phyloP scores from a whole-genome alignment of 257 asterid genomes.

The Fraxinus quadrangulata region DNA sequence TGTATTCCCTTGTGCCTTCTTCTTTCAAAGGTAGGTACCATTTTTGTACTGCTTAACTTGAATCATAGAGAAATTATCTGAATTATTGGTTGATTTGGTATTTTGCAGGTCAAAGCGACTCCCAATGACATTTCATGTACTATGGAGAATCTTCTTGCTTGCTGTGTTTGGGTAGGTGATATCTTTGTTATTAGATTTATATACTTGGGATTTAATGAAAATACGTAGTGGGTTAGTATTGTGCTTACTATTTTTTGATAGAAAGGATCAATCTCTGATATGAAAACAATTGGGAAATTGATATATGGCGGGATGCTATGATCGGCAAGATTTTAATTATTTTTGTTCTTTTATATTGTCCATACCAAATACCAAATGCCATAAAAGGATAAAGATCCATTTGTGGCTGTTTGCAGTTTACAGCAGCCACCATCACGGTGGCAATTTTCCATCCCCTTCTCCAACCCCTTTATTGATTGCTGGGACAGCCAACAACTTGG shows the following conservation, averaged over 20 bases:
- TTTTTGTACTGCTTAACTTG: slow-evolving; percentile 6
- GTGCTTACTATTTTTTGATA: not conserved
- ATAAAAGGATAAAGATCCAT: too few relatives aligned
- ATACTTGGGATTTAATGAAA: not conserved
- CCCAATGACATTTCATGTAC: slow-evolving; percentile 43
- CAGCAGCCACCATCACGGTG: too few relatives aligned
- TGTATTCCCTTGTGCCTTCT: slow-evolving; percentile 46
- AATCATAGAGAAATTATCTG: not conserved
- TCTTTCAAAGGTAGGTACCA: slow-evolving; percentile 41
- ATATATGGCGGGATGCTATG: too few relatives aligned
- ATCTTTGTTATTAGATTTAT: not conserved
- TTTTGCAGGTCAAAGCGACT: slow-evolving; percentile 46
- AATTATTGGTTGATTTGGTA: slow-evolving; percentile 21
- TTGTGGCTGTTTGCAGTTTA: too few relatives aligned
- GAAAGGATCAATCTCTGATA: not conserved
- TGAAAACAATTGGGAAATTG: not conserved
- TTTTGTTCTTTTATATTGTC: too few relatives aligned
- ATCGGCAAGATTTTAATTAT: too few relatives aligned
- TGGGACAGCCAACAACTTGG: too few relatives aligned
- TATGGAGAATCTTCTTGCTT: slow-evolving; percentile 58
- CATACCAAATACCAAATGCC: too few relatives aligned
- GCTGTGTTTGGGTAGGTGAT: slow-evolving; percentile 56
- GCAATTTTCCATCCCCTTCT: too few relatives aligned
- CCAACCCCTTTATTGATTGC: too few relatives aligned
- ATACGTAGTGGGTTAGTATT: not conserved